These are phyloP conservation scores for Pichia sp. DNA, from an alignment of 1,139 yeast species.

Conservation along the genomic window DNA sequence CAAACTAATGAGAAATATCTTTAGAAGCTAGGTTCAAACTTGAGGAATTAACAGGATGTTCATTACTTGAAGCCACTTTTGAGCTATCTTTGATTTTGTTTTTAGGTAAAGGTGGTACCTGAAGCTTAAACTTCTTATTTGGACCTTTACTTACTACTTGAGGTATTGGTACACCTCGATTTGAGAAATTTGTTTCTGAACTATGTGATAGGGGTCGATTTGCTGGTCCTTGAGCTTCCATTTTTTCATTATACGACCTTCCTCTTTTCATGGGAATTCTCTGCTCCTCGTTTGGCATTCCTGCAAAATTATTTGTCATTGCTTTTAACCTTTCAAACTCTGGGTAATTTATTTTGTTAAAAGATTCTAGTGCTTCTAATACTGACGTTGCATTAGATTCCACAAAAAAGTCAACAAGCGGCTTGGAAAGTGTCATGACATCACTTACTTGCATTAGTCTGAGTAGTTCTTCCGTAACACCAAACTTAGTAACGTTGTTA, in stretches of 20 bases:
- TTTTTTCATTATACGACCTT: background rate
- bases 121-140: conserved; percentile 10
- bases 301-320: background rate
- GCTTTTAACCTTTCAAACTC: background rate
- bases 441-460: conserved; percentile 68
- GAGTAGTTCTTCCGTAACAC: conserved; percentile 59
- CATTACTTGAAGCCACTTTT: no score
- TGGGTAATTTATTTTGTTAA: conserved; percentile 25
- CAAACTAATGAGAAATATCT: no score
- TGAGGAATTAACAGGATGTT: no score
- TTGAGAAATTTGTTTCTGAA: background rate
- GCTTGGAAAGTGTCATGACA: conserved; percentile 62
- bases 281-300: background rate
- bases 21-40: no score
- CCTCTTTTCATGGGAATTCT: background rate
- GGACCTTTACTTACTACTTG: conserved; percentile 6
- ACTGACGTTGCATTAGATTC: conserved; percentile 45
- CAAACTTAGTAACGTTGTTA: conserved; percentile 42
- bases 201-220: background rate
- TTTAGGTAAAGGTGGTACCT: conserved; percentile 10
- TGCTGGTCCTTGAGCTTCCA: background rate
- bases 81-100: no score
- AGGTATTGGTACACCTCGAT: background rate
- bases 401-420: conserved; percentile 53
- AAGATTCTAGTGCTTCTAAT: conserved; percentile 48